Evolutionary conservation across 768 basidiomycete genomes (phyloP).

Genomic region (Gymnopilus dilepis): DNA sequence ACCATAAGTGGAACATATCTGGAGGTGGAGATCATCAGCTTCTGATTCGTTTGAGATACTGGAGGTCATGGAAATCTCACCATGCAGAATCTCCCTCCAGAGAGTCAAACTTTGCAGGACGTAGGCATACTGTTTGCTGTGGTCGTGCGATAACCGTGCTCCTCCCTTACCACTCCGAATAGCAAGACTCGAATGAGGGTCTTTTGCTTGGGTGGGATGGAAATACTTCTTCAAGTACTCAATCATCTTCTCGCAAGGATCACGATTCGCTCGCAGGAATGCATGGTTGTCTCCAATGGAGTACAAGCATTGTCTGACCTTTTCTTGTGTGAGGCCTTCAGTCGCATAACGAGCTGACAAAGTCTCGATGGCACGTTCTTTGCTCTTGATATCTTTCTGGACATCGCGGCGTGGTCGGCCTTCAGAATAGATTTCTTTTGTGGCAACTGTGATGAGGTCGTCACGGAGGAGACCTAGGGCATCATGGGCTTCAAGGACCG

Average conservation of each 20-base stretch:
- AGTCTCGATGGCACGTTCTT: constrained; percentile 84
- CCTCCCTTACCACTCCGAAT: constrained; percentile 84
- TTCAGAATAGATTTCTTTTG: constrained; percentile 82
- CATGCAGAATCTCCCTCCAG: constrained; percentile 87
- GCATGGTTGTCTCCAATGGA: constrained; percentile 92
- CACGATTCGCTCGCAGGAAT: constrained; percentile 84
- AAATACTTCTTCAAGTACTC: constrained; percentile 75
- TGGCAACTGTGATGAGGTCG: constrained; percentile 75
- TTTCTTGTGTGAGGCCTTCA: constrained; percentile 64
- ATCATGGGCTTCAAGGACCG: constrained; percentile 65
- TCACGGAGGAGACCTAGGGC: constrained; percentile 76
- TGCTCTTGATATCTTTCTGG: constrained; percentile 82
- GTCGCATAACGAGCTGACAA: constrained; percentile 69
- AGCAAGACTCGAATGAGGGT: constrained; percentile 69
- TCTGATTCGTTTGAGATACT: not conserved
- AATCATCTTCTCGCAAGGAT: constrained; percentile 89
- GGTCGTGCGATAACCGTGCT: constrained; percentile 83
- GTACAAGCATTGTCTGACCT: constrained; percentile 79
- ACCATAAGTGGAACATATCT: constrained; percentile 93
- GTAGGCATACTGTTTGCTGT: constrained; percentile 84
- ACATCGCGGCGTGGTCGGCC: constrained; percentile 76
- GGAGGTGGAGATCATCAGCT: not conserved
- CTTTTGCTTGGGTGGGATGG: constrained; percentile 72
- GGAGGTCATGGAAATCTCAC: constrained; percentile 46
- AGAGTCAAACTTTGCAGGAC: constrained; percentile 86